phyloP scores from a whole-genome alignment of 495 filamentous ascomycete genomes.

The Tuber brumale region DNA sequence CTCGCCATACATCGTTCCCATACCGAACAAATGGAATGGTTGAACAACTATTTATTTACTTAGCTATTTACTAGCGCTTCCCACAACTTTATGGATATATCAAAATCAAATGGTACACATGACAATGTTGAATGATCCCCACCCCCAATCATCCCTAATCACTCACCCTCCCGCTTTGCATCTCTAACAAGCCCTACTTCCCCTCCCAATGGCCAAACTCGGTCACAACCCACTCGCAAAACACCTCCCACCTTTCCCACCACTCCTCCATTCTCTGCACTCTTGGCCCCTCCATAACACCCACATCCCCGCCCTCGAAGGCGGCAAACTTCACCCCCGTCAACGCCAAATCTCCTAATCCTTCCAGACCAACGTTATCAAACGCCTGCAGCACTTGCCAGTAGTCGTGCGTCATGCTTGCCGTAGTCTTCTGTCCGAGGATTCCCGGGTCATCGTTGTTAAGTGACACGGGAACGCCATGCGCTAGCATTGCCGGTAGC shows the following conservation, averaged over 20 bases:
- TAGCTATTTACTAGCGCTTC: no score
- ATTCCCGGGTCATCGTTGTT: constrained; percentile 84
- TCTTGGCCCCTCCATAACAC: constrained; percentile 72
- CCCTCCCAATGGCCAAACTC: constrained; percentile 62
- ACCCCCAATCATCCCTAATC: background rate
- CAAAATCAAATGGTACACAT: background rate
- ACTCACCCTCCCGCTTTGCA: background rate
- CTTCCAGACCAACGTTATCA: constrained; percentile 75
- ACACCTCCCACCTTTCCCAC: constrained; percentile 74
- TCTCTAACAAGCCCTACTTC: background rate
- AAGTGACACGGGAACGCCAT: constrained; percentile 69
- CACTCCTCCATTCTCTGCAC: constrained; percentile 68
- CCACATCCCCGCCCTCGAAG: constrained; percentile 75
- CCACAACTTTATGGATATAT: background rate
- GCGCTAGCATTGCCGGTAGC: constrained; percentile 73
- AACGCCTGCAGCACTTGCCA: constrained; percentile 86
- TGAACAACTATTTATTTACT: no score
- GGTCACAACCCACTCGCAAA: constrained; percentile 81
- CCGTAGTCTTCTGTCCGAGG: constrained; percentile 66
- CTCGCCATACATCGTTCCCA: background rate
- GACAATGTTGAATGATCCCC: background rate
- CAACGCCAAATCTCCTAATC: constrained; percentile 76
- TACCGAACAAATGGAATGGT: background rate
- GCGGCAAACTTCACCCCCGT: constrained; percentile 87
- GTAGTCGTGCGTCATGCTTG: constrained; percentile 73